These are phyloP conservation scores for Paragyromitra xinjiangensis DNA, from an alignment of 495 filamentous ascomycete species.

Conservation along the genomic window DNA sequence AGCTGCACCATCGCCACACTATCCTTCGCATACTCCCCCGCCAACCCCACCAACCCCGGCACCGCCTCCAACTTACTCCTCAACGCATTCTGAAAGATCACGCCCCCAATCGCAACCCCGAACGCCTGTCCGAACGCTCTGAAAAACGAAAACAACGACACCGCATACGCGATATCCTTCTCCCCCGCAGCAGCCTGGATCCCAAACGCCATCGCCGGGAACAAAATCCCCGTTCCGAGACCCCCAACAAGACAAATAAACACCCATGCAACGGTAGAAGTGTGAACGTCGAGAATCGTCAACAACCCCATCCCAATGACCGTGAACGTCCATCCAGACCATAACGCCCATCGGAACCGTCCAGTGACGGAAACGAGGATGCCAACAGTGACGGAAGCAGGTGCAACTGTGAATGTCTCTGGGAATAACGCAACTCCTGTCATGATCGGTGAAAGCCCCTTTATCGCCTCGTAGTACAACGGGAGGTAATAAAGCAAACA, in stretches of 20 bases:
- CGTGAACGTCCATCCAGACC: slow-evolving; percentile 65
- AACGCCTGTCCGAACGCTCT: slow-evolving; percentile 66
- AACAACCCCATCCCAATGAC: slow-evolving; percentile 63
- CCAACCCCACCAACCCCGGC: slow-evolving; percentile 61
- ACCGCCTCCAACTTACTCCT: slow-evolving; percentile 61
- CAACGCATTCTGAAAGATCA: slow-evolving; percentile 71
- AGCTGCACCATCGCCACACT: slow-evolving; percentile 68
- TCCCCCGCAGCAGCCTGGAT: slow-evolving; percentile 62
- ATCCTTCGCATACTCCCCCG: slow-evolving; percentile 65
- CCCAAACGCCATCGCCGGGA: slow-evolving; percentile 64
- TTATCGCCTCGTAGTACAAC: slow-evolving; percentile 73
- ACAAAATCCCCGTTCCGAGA: slow-evolving; percentile 66
- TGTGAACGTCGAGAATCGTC: slow-evolving; percentile 63
- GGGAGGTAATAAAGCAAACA: slow-evolving; percentile 71
- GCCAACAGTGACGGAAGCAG: slow-evolving; percentile 63
- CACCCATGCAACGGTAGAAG: slow-evolving; percentile 63
- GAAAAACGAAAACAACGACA: slow-evolving; percentile 68
- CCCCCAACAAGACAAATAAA: slow-evolving; percentile 66
- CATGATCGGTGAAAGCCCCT: slow-evolving; percentile 66
- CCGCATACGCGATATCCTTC: slow-evolving; percentile 66
- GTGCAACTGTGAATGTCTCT: slow-evolving; percentile 64
- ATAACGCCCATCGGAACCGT: slow-evolving; percentile 65
- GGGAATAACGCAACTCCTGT: slow-evolving; percentile 71
- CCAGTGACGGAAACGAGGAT: slow-evolving; percentile 63
- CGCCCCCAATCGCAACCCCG: slow-evolving; percentile 65